A percentile compares a stretch with the other conserved stretches of the same genome.
phyloP scores from a whole-genome alignment of 2,329 filamentous ascomycete genomes.

The Tolypocladium inflatum region DNA sequence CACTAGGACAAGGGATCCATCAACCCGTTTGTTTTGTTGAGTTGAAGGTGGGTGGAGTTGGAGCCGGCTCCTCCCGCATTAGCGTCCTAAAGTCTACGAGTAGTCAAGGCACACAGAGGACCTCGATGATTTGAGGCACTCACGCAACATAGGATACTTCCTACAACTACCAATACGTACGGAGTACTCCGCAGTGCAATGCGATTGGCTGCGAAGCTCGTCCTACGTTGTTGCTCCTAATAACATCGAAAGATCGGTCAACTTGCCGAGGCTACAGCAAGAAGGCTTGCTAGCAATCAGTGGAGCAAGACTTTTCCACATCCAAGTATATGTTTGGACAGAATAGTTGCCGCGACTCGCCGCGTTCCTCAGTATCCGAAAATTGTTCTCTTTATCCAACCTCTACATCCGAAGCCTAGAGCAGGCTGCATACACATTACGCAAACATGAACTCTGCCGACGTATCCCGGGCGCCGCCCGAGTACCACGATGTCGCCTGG shows the following conservation, averaged over 20 bases:
- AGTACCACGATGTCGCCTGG: constrained; percentile 1
- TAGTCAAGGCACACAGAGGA: too few relatives aligned
- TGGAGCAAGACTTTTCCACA: background rate
- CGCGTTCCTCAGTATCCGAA: background rate
- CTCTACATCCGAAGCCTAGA: background rate
- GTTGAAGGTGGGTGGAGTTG: background rate
- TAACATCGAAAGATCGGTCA: background rate
- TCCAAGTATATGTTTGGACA: background rate
- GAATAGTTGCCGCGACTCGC: background rate
- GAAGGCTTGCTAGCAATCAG: too few relatives aligned
- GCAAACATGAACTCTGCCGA: background rate
- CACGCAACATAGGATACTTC: too few relatives aligned
- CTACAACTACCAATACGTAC: background rate
- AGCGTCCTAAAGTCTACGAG: background rate
- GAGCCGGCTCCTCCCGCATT: background rate
- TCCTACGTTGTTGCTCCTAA: background rate
- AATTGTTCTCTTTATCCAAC: background rate
- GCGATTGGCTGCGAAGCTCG: background rate
- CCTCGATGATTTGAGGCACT: background rate
- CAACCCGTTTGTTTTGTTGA: background rate
- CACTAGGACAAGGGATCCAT: background rate
- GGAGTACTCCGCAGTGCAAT: too few relatives aligned
- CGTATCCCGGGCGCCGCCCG: background rate
- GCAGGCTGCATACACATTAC: background rate
- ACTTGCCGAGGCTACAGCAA: background rate